Evolutionary conservation across 2,329 filamentous ascomycete genomes (phyloP).

Genomic region (Aspergillus viridinutans): DNA sequence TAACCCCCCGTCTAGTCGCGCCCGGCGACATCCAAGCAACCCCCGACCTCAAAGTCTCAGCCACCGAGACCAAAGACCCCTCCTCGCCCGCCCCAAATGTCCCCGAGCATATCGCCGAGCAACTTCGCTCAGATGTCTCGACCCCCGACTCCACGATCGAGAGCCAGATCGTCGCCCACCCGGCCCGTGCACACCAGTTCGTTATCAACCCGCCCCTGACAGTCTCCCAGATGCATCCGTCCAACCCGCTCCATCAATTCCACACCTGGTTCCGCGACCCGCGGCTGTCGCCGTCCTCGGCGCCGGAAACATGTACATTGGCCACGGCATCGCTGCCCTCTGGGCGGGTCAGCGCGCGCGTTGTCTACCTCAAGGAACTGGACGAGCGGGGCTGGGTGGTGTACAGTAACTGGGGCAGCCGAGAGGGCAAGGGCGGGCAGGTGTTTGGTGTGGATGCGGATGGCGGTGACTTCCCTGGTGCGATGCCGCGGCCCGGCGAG

Average conservation of each 20-base stretch:
- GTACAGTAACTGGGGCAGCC: conserved; percentile 84
- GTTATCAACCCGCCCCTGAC: conserved; percentile 40
- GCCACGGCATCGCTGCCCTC: conserved; percentile 79
- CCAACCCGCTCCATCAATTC: conserved; percentile 74
- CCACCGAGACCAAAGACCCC: conserved; percentile 10
- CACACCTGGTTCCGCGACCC: conserved; percentile 82
- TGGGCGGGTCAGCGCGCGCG: conserved; percentile 76
- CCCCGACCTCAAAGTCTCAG: conserved; percentile 12
- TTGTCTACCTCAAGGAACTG: conserved; percentile 94
- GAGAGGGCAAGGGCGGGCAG: conserved; percentile 47
- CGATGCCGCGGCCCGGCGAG: conserved; percentile 56
- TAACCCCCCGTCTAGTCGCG: conserved; percentile 29
- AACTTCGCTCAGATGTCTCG: conserved; percentile 29
- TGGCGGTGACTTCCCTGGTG: conserved; percentile 40
- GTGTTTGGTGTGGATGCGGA: conserved; percentile 29
- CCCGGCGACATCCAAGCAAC: conserved; percentile 38
- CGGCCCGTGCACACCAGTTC: conserved; percentile 42
- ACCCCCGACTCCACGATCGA: conserved; percentile 35
- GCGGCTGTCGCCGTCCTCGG: conserved; percentile 56
- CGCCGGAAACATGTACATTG: conserved; percentile 85
- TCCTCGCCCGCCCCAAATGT: conserved; percentile 6
- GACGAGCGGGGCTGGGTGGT: conserved; percentile 79
- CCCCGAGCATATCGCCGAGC: conserved; percentile 13
- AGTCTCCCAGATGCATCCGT: conserved; percentile 38
- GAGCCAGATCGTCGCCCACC: conserved; percentile 30